These are phyloP conservation scores for Podila minutissima DNA, from an alignment of 192 early-diverging fungal species.

Conservation along the genomic window DNA sequence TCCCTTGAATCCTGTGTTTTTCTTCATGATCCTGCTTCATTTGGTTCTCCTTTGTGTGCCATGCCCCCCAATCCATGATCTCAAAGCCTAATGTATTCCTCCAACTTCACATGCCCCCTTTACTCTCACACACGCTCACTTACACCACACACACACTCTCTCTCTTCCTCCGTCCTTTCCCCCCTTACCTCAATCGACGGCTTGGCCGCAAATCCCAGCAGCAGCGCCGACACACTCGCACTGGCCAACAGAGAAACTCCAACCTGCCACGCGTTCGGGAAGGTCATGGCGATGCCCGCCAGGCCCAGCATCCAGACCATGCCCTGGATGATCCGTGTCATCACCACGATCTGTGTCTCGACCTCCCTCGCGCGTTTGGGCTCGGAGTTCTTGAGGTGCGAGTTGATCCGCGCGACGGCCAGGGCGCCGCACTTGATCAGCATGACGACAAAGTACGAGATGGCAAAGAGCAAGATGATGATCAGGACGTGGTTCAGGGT, in stretches of 20 bases:
- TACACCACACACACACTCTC: too few relatives aligned
- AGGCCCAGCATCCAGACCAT: constrained; percentile 45
- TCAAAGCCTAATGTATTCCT: not conserved
- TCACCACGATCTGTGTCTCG: constrained; percentile 52
- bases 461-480: constrained; percentile 42
- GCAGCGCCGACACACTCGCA: constrained; percentile 52
- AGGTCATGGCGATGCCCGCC: constrained; percentile 49
- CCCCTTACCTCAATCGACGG: constrained; percentile 47
- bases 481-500: constrained; percentile 41
- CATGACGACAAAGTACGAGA: constrained; percentile 39
- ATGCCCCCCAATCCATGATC: too few relatives aligned
- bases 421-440: constrained; percentile 46
- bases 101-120: not conserved
- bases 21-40: too few relatives aligned
- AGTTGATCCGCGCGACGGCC: constrained; percentile 26
- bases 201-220: constrained; percentile 54
- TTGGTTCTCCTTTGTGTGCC: too few relatives aligned
- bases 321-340: constrained; percentile 47
- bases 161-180: constrained; percentile 7
- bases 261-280: constrained; percentile 54
- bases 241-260: constrained; percentile 50
- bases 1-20: too few relatives aligned
- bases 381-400: constrained; percentile 25
- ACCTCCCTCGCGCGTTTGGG: constrained; percentile 34
- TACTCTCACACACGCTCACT: not conserved